phyloP scores from a whole-genome alignment of 192 early-diverging fungal species.

The Phlyctochytrium bullatum region DNA sequence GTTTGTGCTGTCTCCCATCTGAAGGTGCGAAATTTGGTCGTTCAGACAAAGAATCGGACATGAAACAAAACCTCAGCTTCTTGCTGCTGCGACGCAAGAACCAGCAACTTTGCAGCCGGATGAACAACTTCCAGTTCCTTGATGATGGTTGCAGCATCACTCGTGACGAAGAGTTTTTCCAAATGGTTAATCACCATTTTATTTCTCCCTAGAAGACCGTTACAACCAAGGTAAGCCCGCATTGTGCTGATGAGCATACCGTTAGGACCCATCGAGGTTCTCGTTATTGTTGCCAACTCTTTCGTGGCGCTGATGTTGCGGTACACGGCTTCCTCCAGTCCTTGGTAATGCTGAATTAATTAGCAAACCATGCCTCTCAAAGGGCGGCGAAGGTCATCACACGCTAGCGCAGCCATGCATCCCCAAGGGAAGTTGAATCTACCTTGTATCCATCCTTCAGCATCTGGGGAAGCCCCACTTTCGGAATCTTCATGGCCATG shows the following conservation, averaged over 20 bases:
- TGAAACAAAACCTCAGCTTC: slow-evolving; percentile 73
- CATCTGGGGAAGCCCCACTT: slow-evolving; percentile 76
- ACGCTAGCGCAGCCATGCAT: neutral
- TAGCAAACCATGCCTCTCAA: neutral
- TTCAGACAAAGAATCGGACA: slow-evolving; percentile 1
- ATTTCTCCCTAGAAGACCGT: slow-evolving; percentile 70
- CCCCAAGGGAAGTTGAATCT: slow-evolving; percentile 2
- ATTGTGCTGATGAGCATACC: slow-evolving; percentile 47
- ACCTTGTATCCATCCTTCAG: slow-evolving; percentile 96
- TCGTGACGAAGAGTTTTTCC: slow-evolving; percentile 97
- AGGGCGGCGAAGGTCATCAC: neutral
- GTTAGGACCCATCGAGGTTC: slow-evolving; percentile 96
- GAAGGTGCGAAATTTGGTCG: too few relatives aligned
- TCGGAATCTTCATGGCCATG: slow-evolving; percentile 90
- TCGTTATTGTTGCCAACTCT: slow-evolving; percentile 88
- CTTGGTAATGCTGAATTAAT: slow-evolving; percentile 74
- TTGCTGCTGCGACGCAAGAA: slow-evolving; percentile 96
- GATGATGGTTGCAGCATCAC: slow-evolving; percentile 98
- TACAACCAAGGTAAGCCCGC: neutral
- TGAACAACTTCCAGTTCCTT: slow-evolving; percentile 96
- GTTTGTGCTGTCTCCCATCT: slow-evolving; percentile 96
- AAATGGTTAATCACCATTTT: slow-evolving; percentile 99
- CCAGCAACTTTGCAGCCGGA: slow-evolving; percentile 93
- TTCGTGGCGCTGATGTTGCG: slow-evolving; percentile 93
- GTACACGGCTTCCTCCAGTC: slow-evolving; percentile 92